Percentiles rank a stretch among this genome's conserved stretches.
These are phyloP conservation scores for Apiosordaria backusii DNA, from an alignment of 495 filamentous ascomycete genomes.

Conservation along the genomic window DNA sequence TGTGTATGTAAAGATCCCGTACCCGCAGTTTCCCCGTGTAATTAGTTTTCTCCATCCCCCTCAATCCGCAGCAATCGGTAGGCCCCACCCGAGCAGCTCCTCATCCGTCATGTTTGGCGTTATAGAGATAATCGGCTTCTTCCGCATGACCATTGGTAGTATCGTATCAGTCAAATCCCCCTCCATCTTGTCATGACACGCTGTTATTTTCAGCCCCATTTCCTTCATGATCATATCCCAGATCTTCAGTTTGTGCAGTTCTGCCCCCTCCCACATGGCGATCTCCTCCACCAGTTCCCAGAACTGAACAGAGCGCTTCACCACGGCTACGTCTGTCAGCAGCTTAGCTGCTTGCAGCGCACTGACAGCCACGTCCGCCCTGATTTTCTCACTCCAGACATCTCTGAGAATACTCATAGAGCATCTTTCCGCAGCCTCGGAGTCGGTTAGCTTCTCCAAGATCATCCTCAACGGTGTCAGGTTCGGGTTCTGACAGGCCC, in stretches of 20 bases:
- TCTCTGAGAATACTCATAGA: constrained; percentile 15
- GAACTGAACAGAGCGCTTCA: background rate
- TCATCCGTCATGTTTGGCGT: background rate
- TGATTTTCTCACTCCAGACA: constrained; percentile 17
- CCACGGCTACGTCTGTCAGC: constrained; percentile 4
- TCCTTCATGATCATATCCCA: constrained; percentile 8
- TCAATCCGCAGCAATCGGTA: background rate
- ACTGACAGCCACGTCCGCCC: constrained; percentile 9
- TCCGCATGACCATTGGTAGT: background rate
- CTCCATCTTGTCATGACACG: background rate
- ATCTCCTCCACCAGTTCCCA: constrained; percentile 10
- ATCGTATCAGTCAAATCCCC: background rate
- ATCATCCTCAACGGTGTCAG: constrained; percentile 21
- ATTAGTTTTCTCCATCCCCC: background rate
- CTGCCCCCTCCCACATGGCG: background rate
- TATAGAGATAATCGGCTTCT: background rate
- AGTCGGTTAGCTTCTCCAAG: constrained; percentile 16
- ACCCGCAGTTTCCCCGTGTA: background rate
- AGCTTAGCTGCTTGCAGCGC: constrained; percentile 16
- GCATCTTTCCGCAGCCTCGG: constrained; percentile 15
- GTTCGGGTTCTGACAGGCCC: constrained; percentile 24
- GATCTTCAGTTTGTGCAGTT: background rate
- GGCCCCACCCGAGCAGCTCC: background rate
- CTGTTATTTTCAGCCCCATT: background rate
- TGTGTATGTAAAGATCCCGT: background rate